phyloP scores from a whole-genome alignment of 768 basidiomycete genomes.

The Naganishia onofrii region DNA sequence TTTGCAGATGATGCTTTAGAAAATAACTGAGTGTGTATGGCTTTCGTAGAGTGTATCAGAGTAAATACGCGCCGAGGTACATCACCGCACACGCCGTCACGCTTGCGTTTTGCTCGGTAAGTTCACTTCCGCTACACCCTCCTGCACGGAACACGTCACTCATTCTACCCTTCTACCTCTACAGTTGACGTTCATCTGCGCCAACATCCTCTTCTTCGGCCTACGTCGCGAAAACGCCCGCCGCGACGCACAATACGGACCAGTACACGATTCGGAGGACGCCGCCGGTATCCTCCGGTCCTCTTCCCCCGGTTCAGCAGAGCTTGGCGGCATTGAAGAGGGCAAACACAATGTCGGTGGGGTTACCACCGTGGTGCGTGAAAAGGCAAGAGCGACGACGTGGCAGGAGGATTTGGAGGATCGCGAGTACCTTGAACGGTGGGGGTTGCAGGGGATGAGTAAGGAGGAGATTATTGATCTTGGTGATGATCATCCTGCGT shows the following conservation, averaged over 20 bases:
- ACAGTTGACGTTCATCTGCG: conserved; percentile 40
- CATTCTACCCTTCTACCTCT: background rate
- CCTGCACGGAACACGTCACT: background rate
- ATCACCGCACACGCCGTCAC: conserved; percentile 50
- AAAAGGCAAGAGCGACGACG: conserved; percentile 13
- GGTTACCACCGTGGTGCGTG: conserved; percentile 31
- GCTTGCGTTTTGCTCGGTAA: conserved; percentile 41
- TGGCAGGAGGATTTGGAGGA: conserved; percentile 35
- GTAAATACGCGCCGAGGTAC: conserved; percentile 41
- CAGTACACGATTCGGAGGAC: conserved; percentile 19
- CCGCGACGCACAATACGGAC: conserved; percentile 50
- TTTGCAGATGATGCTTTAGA: too few species aligned
- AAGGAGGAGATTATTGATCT: conserved; percentile 46
- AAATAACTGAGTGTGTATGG: background rate
- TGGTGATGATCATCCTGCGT: conserved; percentile 48
- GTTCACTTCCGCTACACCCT: background rate
- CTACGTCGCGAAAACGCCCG: conserved; percentile 51
- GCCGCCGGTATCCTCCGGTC: too few species aligned
- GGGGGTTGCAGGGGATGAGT: conserved; percentile 45
- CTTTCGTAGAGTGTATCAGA: conserved; percentile 42
- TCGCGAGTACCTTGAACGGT: conserved; percentile 37
- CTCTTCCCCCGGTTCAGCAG: background rate
- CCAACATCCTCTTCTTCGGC: conserved; percentile 45
- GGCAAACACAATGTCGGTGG: conserved; percentile 14
- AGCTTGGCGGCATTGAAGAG: background rate